phyloP scores from a whole-genome alignment of 2,329 filamentous ascomycete genomes.

The Aspergillus chevalieri region DNA sequence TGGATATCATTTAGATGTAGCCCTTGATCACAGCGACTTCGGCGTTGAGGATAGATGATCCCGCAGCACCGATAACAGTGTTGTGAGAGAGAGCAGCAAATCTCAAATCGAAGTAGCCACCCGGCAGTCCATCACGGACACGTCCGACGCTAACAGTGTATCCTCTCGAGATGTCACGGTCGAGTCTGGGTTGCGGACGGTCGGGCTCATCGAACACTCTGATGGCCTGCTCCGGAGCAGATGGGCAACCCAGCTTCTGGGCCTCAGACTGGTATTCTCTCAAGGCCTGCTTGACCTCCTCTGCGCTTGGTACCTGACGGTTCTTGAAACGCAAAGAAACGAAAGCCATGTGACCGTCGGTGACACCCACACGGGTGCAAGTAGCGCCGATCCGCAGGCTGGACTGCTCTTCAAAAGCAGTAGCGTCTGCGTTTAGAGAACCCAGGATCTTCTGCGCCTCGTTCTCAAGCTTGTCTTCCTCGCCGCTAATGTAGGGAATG shows the following conservation, averaged over 20 bases:
- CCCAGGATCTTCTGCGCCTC: slow-evolving; percentile 95
- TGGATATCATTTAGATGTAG: slow-evolving; percentile 51
- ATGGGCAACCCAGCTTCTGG: slow-evolving; percentile 76
- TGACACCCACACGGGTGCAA: slow-evolving; percentile 89
- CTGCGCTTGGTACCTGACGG: slow-evolving; percentile 65
- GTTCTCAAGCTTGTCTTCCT: slow-evolving; percentile 93
- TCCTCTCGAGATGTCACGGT: slow-evolving; percentile 75
- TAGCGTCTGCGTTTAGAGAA: slow-evolving; percentile 61
- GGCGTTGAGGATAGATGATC: slow-evolving; percentile 89
- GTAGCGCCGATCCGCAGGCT: slow-evolving; percentile 73
- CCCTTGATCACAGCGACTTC: slow-evolving; percentile 90
- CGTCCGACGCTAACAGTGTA: slow-evolving; percentile 90
- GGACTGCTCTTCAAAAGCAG: slow-evolving; percentile 69
- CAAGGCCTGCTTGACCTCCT: slow-evolving; percentile 72
- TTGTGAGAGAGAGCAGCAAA: slow-evolving; percentile 91
- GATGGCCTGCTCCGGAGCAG: slow-evolving; percentile 75
- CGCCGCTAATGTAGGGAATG: slow-evolving; percentile 84
- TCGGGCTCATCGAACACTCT: slow-evolving; percentile 84
- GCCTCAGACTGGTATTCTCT: slow-evolving; percentile 76
- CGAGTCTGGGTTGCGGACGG: slow-evolving; percentile 82
- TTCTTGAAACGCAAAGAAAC: slow-evolving; percentile 78
- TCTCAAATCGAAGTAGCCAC: slow-evolving; percentile 86
- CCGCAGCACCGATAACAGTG: slow-evolving; percentile 91
- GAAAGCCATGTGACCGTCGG: slow-evolving; percentile 93
- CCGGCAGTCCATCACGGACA: slow-evolving; percentile 70